Conservation (phyloP, 2,329 filamentous ascomycete genomes). For the Xylaria sp. region DNA sequence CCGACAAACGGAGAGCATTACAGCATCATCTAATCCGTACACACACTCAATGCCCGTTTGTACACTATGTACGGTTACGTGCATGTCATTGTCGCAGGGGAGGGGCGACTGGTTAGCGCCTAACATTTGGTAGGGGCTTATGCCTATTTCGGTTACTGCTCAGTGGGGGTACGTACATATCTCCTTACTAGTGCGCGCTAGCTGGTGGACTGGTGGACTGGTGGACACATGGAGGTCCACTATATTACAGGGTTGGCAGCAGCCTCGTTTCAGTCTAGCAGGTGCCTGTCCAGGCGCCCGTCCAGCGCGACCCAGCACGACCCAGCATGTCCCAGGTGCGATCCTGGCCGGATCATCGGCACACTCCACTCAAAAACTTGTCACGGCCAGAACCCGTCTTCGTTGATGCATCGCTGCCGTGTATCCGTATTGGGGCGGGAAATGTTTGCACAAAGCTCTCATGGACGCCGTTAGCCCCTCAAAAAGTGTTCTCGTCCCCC, state of each 20-base stretch:
- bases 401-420: conserved; percentile 20
- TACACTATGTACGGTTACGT: neutral
- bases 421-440: conserved; percentile 19
- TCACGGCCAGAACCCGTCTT: conserved; percentile 18
- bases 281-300: neutral
- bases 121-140: neutral
- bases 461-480: conserved; percentile 17
- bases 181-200: neutral
- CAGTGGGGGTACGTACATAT: neutral
- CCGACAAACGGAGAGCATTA: too few species aligned
- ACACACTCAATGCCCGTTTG: neutral
- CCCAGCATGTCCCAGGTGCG: neutral
- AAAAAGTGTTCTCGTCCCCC: conserved; percentile 10
- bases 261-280: neutral
- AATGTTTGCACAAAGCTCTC: conserved; percentile 21
- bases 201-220: neutral
- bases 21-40: too few species aligned
- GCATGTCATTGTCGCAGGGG: neutral
- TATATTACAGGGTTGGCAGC: neutral
- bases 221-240: neutral
- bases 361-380: conserved; percentile 14
- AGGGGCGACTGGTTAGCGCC: neutral
- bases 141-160: neutral
- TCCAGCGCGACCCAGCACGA: neutral
- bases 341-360: conserved; percentile 21